These are phyloP conservation scores for Dimocarpus longan DNA, from an alignment of 345 rosid species.

Conservation along the genomic window DNA sequence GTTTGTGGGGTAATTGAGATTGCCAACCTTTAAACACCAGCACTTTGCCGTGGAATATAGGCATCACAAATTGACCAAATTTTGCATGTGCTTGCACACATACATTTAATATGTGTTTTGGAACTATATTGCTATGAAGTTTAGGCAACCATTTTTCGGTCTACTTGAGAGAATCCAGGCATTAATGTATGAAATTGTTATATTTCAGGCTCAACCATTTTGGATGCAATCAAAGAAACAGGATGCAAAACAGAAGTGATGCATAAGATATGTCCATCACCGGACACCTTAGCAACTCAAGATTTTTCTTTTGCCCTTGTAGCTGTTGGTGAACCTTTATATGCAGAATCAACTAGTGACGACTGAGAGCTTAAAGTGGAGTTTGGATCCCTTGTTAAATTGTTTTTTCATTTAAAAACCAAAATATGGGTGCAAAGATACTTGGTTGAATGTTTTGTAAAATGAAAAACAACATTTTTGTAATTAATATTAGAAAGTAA, in stretches of 20 bases:
- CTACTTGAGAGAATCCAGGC: not conserved
- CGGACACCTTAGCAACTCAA: slow-evolving; percentile 47
- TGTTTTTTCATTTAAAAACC: no score
- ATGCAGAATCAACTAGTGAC: slow-evolving; percentile 72
- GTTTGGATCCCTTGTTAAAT: no score
- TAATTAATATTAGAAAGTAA: no score
- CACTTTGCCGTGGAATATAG: no score
- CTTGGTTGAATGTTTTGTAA: no score
- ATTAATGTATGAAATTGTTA: slow-evolving; percentile 11
- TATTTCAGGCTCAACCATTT: slow-evolving; percentile 69
- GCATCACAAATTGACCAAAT: no score
- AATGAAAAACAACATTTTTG: no score
- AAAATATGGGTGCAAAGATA: no score
- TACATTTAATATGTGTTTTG: no score
- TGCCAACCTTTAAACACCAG: not conserved
- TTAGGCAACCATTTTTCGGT: not conserved
- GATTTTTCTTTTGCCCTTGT: slow-evolving; percentile 65
- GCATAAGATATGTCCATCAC: slow-evolving; percentile 57
- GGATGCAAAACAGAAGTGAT: slow-evolving; percentile 72
- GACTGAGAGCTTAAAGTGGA: slow-evolving; percentile 40
- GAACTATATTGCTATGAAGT: not conserved
- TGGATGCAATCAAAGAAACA: slow-evolving; percentile 65
- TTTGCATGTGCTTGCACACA: no score
- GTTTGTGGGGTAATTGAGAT: not conserved
- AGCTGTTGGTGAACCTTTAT: slow-evolving; percentile 80